Conservation (phyloP, 1,284 basidiomycete species). For the Ceratobasidium sp. region DNA sequence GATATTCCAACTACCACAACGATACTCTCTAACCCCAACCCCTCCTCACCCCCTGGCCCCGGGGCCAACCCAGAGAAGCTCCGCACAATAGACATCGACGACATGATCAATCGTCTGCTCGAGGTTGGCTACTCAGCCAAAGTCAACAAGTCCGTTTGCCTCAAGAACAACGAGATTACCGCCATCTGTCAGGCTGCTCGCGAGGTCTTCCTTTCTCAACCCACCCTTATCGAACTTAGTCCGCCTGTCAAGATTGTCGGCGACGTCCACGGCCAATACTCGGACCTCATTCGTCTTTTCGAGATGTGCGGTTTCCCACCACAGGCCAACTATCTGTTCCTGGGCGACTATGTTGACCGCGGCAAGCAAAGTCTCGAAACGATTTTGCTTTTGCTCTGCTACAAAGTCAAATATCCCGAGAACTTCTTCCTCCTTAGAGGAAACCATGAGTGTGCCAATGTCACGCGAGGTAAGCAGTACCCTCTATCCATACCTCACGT, state of each 20-base stretch:
- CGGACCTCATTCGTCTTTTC: slow-evolving; percentile 97
- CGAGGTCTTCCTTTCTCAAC: slow-evolving; percentile 96
- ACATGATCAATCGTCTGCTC: slow-evolving; percentile 96
- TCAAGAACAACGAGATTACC: slow-evolving; percentile 97
- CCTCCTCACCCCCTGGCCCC: slow-evolving; percentile 38
- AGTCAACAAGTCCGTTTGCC: slow-evolving; percentile 94
- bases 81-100: slow-evolving; percentile 90
- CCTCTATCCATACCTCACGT: slow-evolving; percentile 41
- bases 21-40: slow-evolving; percentile 72
- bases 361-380: slow-evolving; percentile 99
- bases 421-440: slow-evolving; percentile 99
- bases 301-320: slow-evolving; percentile 99
- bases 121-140: slow-evolving; percentile 99
- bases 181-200: slow-evolving; percentile 97
- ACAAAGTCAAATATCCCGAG: slow-evolving; percentile 99
- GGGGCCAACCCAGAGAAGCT: slow-evolving; percentile 61
- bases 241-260: slow-evolving; percentile 99
- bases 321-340: slow-evolving; percentile 96
- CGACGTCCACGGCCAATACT: slow-evolving; percentile 99
- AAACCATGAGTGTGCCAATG: slow-evolving; percentile 99
- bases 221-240: slow-evolving; percentile 96
- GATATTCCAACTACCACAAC: slow-evolving; percentile 80
- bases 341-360: slow-evolving; percentile 98
- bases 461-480: slow-evolving; percentile 85
- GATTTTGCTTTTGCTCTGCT: slow-evolving; percentile 95